Base-by-base conservation (phyloP, 345 rosid genomes). In the Linum lewisii region DNA sequence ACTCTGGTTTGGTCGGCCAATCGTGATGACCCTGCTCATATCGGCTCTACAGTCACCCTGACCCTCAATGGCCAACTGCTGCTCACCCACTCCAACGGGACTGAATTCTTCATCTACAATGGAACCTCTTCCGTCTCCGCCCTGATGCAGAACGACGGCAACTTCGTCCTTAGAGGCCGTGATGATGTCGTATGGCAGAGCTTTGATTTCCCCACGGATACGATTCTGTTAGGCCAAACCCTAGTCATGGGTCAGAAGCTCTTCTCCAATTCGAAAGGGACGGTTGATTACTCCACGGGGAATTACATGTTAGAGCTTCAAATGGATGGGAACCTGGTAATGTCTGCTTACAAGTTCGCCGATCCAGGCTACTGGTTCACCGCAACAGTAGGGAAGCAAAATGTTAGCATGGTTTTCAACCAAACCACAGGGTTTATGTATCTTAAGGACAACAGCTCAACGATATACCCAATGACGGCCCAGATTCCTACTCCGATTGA, bases 1-100 rank as follows among this genome's bases (percentile, higher is more conserved):
- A 63, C 74, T 14, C 63, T 74, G 1, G 74, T 66, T 24, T 66
- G 78, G 78, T 69, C 78, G 8, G 74, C 69, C 19, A 74, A 74
- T 54, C 72, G 74, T 2, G 63, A 69, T 13, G 72, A 74, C 60
- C 74, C 78, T 49, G 72, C 72, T 21, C 59, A 51, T 50, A 11
- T 23, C 52, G 74, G 69, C 13, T 63, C 72, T 9, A 54, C 66
- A 51, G 16, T 74, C 21, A 50, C 26, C 25, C 62, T 74, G 7
- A 59, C 42, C 7, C 32, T 24, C 42, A 63, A 51, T 18, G 78
- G 78, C 22, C 78, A 66, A 57, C 67, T 74, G 6, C 63, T 57
- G 21, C 72, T 69, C 19, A 21, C 45, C 5, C 74, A 74, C 36
- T 54, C 69, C 42, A 66, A 74, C 38, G 66, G 69, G 16, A 66